Evolutionary conservation across 2,329 filamentous ascomycete species (phyloP), one percentile per base, ranked within the genome.

Genomic region (Gnomoniopsis sp.): DNA sequence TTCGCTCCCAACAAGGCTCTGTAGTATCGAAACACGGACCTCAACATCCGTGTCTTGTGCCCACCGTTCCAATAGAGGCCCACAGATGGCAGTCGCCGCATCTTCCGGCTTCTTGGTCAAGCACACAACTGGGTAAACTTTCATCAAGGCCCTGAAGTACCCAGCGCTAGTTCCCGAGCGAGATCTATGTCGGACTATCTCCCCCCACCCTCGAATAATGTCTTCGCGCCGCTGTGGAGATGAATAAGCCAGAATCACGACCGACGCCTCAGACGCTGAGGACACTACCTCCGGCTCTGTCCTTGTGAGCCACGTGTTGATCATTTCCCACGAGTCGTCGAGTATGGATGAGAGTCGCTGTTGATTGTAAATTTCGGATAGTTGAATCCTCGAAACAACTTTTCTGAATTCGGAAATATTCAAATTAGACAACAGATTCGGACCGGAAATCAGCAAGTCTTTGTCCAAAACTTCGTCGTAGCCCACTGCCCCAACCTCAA

Each of bases 61-160:
- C 85, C 85, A 88, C n/a, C 83, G 75, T 49, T 75, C 70, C 17
- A 77, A 65, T 14, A 88, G 69, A 2, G 80, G 76, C 10, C 74
- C 65, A 56, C 74, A 75, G n/a, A 78, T 75, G 6, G 75, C 10
- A 19, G 23, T n/a, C 33, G 46, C 33, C 12, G 30, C 36, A n/a
- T 30, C 53, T 44, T 50, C 46, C 21, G 53, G 46, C 22, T 41
- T 33, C 36, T 43, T 26, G 17, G 38, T 21, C 2, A 60, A 60
- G 43, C 50, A 65, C 47, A 65, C 65, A 8, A 84, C 62, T 2
- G 78, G 75, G 58, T 82, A 79, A 0, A 81, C 76, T 64, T 79
- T 75, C 26, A 79, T 74, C 34, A 87, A 69, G 2, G 81, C 81
- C 53, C 79, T 78, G 60, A 86, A 81, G 66, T 81, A 80, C 2